Evolutionary conservation across 441 rosid species (phyloP), one percentile per base, ranked within the genome.

Genomic region (Brassica hybrid): DNA sequence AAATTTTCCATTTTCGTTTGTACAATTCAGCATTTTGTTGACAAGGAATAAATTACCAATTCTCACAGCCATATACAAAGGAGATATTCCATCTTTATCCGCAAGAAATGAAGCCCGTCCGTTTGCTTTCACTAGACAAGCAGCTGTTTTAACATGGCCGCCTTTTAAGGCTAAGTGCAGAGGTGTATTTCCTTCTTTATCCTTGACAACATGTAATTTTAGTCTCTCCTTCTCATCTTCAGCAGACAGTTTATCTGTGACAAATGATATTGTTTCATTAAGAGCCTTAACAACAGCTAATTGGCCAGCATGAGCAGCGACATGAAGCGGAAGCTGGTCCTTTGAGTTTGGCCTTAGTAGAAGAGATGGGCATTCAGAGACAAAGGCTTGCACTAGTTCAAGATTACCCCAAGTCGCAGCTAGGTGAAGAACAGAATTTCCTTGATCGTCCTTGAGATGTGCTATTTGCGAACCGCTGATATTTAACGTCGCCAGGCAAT

Each of bases 131-230:
- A 45, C 16, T 4, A 13, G 52, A 45, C n/a, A 4, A 3, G 1
- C n/a, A 12, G 52, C 52, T 13, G 16, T 32, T 32, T 5, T 23
- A 23, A 1, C 0, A 7, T 25, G 0, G 14, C 7, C 7, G 1
- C 9, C n/a, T n/a, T 13, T 66, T 5, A 60, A 27, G 5, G 65
- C 65, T 0, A 25, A 25, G 0, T 60, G 65, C 11, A 75, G 54
- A 12, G 83, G 12, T 7, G 83, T 69, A 16, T 75, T 18, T 7
- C 76, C 72, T 30, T 63, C 19, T 32, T 0, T 30, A 23, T 71
- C 60, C n/a, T 61, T 70, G 0, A 38, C 0, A 63, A 21, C 4
- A 50, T 43, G 66, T 1, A 3, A 0, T n/a, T 66, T 14, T 0
- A 36, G 1, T 0, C 1, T 10, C 8, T 32, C 8, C 13, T 8